phyloP scores from a whole-genome alignment of 345 rosid genomes.

The Noccaea bulbosa region DNA sequence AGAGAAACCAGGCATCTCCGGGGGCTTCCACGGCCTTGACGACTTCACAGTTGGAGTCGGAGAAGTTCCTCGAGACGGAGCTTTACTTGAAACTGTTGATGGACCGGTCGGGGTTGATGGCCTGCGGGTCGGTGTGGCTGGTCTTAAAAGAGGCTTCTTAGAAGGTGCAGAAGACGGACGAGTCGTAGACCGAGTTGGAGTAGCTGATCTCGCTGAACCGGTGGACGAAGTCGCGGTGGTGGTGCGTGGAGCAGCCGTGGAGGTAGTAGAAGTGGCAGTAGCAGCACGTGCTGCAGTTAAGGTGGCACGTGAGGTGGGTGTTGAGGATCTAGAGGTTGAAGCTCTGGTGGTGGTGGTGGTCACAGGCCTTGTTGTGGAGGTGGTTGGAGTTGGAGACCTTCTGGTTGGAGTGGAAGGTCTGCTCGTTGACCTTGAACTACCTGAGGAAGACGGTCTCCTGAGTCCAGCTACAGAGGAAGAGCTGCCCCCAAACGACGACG shows the following conservation, averaged over 20 bases:
- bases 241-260: constrained; percentile 19
- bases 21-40: constrained; percentile 54
- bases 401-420: constrained; percentile 69
- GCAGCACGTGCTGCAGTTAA: constrained; percentile 51
- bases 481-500: constrained; percentile 47
- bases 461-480: constrained; percentile 47
- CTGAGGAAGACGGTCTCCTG: constrained; percentile 71
- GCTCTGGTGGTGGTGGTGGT: constrained; percentile 49
- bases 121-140: constrained; percentile 43
- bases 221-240: constrained; percentile 18
- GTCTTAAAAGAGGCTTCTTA: constrained; percentile 35
- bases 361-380: constrained; percentile 44
- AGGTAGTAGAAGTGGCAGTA: constrained; percentile 24
- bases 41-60: constrained; percentile 67
- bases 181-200: constrained; percentile 41
- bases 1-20: constrained; percentile 62
- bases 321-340: constrained; percentile 63
- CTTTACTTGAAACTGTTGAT: constrained; percentile 46
- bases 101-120: constrained; percentile 46
- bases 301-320: constrained; percentile 70
- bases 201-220: constrained; percentile 44
- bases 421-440: constrained; percentile 48
- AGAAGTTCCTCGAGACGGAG: constrained; percentile 63
- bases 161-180: constrained; percentile 39
- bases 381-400: constrained; percentile 48